Base-by-base conservation (phyloP, 495 filamentous ascomycete species). In the Bombardia bombarda region DNA sequence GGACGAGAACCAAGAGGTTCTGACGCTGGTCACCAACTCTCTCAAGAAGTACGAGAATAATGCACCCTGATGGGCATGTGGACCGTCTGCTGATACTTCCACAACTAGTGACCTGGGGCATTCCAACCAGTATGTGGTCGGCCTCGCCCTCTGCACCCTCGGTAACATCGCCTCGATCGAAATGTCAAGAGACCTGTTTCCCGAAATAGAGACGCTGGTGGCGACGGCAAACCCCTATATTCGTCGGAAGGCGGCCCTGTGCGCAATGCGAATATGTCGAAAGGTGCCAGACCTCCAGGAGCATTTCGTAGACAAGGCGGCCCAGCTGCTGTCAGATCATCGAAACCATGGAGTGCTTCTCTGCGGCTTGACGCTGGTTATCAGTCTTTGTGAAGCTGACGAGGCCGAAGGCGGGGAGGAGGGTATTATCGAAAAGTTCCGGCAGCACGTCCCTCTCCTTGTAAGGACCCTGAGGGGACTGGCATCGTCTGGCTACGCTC, bases 251-350 rank as follows among this genome's bases (percentile, higher is more conserved):
- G 92, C 93, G 25, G 93, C 92, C 5, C 75, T 98, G n/a, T 98
- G 92, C 63, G 92, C 92, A n/a, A 98, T 98, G 93, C 78, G 93
- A 30, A 94, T 98, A 68, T 95, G 89, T 67, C 81, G 89, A 50
- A 98, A 98, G 63, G 93, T 97, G 32, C 92, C 92, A 5, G 92
- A 98, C 58, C 73, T 98, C 26, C 87, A 95, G 65, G 92, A 98
- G 55, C 88, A 98, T 62, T 98, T 97, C 56, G 55, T 96, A 20
- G 93, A 97, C 45, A 96, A 95, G 62, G 84, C 89, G 21, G 84
- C 92, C 50, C 74, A 82, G 17, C 71, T 98, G n/a, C 66, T 98
- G 9, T 84, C 84, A 19, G 92, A 98, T 58, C n/a, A n/a, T n/a
- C 60, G 77, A 51, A 98, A 98, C 65, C 92, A 98, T 57, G 92